Evolutionary conservation across 106 monocot species (phyloP).

Genomic region (Dioscorea alata): DNA sequence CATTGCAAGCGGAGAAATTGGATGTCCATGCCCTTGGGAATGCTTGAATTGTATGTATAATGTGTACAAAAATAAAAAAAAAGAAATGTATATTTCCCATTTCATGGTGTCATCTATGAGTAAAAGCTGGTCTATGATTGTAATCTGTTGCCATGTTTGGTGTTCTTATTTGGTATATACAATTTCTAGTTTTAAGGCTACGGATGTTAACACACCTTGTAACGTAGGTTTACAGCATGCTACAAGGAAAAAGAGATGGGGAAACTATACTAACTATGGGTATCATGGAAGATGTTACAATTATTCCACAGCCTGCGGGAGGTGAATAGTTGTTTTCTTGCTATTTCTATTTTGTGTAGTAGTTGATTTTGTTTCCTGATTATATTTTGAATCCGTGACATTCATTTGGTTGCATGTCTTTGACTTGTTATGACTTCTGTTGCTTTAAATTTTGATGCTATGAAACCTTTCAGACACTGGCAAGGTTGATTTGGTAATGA

Average conservation of each 20-base stretch:
- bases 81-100: no score
- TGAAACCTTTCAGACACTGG: slow-evolving; percentile 47
- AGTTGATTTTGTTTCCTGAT: neutral
- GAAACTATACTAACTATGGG: slow-evolving; percentile 98
- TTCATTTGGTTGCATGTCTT: neutral
- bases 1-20: no score
- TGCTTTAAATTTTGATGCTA: neutral
- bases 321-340: slow-evolving; percentile 21
- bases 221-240: slow-evolving; percentile 77
- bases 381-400: neutral
- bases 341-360: neutral
- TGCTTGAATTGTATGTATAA: no score
- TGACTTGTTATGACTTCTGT: neutral
- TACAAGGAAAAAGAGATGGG: slow-evolving; percentile 89
- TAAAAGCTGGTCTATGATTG: no score
- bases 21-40: no score
- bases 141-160: no score
- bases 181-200: neutral
- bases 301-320: slow-evolving; percentile 94
- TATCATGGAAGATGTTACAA: slow-evolving; percentile 95
- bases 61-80: no score
- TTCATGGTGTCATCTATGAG: no score
- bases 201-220: neutral
- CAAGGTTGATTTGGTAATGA: slow-evolving; percentile 94
- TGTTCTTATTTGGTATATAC: neutral